A percentile compares a stretch with the other conserved stretches of the same genome.
phyloP scores from a whole-genome alignment of 2,329 filamentous ascomycete genomes.

The Pseudogymnoascus sp. region DNA sequence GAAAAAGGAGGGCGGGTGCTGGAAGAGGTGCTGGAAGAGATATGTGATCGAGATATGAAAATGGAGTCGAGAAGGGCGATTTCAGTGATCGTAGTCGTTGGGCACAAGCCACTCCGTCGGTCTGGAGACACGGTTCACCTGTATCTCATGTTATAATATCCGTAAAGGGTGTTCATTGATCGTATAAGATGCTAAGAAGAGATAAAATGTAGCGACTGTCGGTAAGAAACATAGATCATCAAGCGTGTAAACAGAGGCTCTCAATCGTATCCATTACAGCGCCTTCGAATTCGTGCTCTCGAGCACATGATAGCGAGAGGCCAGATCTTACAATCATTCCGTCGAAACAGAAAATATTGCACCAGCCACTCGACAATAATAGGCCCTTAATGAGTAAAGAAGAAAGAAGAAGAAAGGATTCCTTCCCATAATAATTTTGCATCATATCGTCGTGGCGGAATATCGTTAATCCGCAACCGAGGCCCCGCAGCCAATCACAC shows the following conservation, averaged over 20 bases:
- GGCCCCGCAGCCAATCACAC: constrained; percentile 10
- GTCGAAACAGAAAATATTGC: constrained; percentile 29
- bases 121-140: not conserved
- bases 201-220: constrained; percentile 57
- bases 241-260: constrained; percentile 42
- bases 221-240: constrained; percentile 62
- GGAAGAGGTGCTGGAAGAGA: not conserved
- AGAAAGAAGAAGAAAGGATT: constrained; percentile 33
- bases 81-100: not conserved
- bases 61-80: not conserved
- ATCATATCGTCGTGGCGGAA: not conserved
- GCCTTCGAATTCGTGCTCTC: constrained; percentile 45
- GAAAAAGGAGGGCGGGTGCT: not conserved
- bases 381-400: constrained; percentile 52
- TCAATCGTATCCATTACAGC: constrained; percentile 68
- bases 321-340: constrained; percentile 45
- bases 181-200: not conserved
- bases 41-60: not conserved
- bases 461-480: not conserved
- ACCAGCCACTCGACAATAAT: constrained; percentile 55
- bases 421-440: constrained; percentile 9
- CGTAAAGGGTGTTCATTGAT: constrained; percentile 1
- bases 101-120: not conserved
- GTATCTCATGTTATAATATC: constrained; percentile 5
- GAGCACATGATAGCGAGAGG: constrained; percentile 67